Evolutionary conservation across 345 rosid species (phyloP).

Genomic region (Cardamine resedifolia): DNA sequence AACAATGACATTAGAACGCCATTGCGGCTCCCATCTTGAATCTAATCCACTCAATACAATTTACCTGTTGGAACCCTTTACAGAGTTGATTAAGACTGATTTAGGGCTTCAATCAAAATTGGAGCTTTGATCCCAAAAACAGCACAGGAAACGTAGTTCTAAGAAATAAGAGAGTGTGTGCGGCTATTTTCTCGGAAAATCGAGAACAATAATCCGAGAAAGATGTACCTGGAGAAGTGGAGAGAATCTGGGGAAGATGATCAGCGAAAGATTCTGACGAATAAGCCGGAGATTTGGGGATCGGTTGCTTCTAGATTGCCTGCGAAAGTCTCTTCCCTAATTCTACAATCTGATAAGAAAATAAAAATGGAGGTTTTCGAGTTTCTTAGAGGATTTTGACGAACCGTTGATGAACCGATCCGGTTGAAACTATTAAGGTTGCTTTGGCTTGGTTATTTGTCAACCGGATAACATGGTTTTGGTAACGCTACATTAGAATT

Average conservation of each 20-base stretch:
- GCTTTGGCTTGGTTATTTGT: not conserved
- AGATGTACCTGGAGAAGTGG: constrained; percentile 29
- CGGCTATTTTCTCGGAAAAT: constrained; percentile 10
- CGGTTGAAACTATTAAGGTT: not conserved
- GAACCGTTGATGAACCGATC: constrained; percentile 22
- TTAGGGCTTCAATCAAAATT: not conserved
- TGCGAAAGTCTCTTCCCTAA: constrained; percentile 23
- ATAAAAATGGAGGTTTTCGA: not conserved
- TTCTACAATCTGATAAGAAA: not conserved
- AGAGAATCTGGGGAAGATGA: constrained; percentile 21
- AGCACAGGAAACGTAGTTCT: not conserved
- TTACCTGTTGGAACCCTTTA: constrained; percentile 21
- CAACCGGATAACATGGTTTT: not conserved
- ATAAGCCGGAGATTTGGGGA: not conserved
- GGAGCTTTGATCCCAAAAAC: not conserved
- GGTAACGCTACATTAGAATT: not conserved
- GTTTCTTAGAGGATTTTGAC: not conserved
- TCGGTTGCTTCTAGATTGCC: constrained; percentile 32
- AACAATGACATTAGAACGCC: constrained; percentile 60
- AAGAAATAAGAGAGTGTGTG: constrained; percentile 1
- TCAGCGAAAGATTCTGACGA: not conserved
- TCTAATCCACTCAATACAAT: constrained; percentile 15
- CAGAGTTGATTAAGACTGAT: not conserved
- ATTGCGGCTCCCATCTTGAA: constrained; percentile 26
- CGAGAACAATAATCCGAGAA: not conserved